phyloP scores from a whole-genome alignment of 164 flowering plant genomes.

The Saururus chinensis region DNA sequence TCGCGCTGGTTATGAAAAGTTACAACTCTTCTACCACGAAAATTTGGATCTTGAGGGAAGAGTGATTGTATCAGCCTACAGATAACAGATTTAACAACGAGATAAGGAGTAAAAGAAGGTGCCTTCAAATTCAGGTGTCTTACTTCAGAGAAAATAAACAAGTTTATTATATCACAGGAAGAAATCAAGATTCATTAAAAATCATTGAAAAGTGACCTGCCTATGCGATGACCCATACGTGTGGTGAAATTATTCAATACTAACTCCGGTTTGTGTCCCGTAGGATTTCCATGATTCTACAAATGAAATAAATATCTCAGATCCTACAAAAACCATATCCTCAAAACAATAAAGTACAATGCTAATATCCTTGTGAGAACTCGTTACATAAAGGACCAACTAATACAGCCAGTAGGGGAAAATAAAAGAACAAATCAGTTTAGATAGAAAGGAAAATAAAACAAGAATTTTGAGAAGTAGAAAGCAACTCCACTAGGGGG shows the following conservation, averaged over 20 bases:
- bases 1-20: slow-evolving; percentile 96
- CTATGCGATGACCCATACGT: slow-evolving; percentile 83
- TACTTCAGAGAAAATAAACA: background rate
- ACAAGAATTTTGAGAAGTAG: too few relatives aligned
- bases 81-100: slow-evolving; percentile 8
- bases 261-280: slow-evolving; percentile 76
- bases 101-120: background rate
- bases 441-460: too few relatives aligned
- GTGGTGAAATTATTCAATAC: slow-evolving; percentile 80
- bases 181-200: background rate
- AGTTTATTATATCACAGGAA: background rate
- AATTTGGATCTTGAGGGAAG: slow-evolving; percentile 81
- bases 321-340: background rate
- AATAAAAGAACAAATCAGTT: too few relatives aligned
- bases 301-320: background rate
- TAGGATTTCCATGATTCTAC: slow-evolving; percentile 96
- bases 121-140: background rate
- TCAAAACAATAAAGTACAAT: background rate
- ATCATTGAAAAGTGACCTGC: slow-evolving; percentile 36
- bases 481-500: too few relatives aligned
- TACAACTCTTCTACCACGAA: slow-evolving; percentile 82
- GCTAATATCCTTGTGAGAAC: background rate
- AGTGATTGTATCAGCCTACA: slow-evolving; percentile 70
- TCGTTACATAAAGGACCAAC: too few relatives aligned
- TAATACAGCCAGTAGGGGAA: too few relatives aligned